Base-by-base conservation (phyloP, 1,139 yeast species). In the Saccharomyces pastorianus region DNA sequence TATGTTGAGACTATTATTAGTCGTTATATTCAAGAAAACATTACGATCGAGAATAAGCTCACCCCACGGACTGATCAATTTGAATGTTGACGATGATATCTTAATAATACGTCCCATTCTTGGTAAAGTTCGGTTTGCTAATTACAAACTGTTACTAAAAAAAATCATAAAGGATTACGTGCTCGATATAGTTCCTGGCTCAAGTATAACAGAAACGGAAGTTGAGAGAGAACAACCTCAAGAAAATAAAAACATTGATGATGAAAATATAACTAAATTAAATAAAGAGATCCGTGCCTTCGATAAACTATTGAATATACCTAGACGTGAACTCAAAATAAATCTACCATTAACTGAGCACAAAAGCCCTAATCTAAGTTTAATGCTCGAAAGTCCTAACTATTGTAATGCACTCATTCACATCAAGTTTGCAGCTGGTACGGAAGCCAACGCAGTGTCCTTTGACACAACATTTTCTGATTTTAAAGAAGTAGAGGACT, bases 21-120 rank as follows among this genome's bases (percentile, higher is more conserved):
- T 73, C 0, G 64, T 71, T 14, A 70, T 70, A 57, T 71, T 67
- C 77, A 76, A 83, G 78, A 75, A 71, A 77, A 74, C 72, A 67
- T 17, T 70, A 61, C 60, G 55, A 51, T 56, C 60, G 41, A 61
- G 60, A 51, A 55, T 66, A 42, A 52, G 57, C 1, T 55, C 59
- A 1, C 27, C 57, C 1, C 52, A 46, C 26, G 48, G 53, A 31
- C 52, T 54, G 46, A 48, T 51, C 7, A 41, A 46, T 8, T 62
- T 59, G 3, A 57, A 56, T 23, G 44, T 20, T 9, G 26, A 38
- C 44, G 25, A 38, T 38, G 67, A 66, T 48, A 54, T 65, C 3
- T 51, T 68, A 14, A 56, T 68, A 20, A 55, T 68, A 34, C 64
- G 68, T 51, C 71, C 72, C 23, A 61, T 68, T 2, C 55, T 68